Percentiles rank a stretch among this genome's conserved stretches.
Evolutionary conservation across 148 eudicot genomes (phyloP).

Genomic region (Fagopyrum esculentum): DNA sequence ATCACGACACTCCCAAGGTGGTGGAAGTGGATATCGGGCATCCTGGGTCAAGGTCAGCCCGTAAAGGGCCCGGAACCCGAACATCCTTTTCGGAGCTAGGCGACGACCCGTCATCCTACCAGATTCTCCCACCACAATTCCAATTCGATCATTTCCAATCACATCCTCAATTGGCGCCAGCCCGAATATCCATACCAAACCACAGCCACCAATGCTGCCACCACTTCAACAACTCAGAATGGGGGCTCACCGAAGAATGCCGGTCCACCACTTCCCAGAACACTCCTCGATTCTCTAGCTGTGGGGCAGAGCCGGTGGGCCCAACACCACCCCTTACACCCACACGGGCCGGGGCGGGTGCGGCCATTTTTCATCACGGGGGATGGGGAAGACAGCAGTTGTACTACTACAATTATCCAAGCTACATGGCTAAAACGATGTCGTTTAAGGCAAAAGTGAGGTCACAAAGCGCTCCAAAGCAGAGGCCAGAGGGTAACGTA

Average conservation of each 20-base stretch:
- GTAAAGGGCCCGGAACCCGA: constrained; percentile 19
- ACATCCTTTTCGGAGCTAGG: constrained; percentile 29
- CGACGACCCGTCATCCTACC: constrained; percentile 34
- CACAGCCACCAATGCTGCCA: constrained; percentile 16
- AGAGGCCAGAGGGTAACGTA: constrained; percentile 36
- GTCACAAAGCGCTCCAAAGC: constrained; percentile 72
- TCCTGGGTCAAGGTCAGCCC: constrained; percentile 40
- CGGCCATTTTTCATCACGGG: constrained; percentile 10
- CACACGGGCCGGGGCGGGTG: constrained; percentile 21
- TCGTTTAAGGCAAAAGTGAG: constrained; percentile 55
- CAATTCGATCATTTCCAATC: background rate
- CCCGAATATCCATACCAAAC: constrained; percentile 35
- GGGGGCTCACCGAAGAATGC: constrained; percentile 29
- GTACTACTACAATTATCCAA: constrained; percentile 30
- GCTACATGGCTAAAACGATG: constrained; percentile 52
- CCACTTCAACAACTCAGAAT: constrained; percentile 29
- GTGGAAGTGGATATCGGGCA: constrained; percentile 64
- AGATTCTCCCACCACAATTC: constrained; percentile 4
- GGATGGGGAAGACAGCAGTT: constrained; percentile 1
- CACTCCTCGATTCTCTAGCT: constrained; percentile 38
- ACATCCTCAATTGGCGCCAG: constrained; percentile 6
- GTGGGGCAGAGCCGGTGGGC: background rate
- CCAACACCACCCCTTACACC: background rate
- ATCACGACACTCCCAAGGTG: constrained; percentile 56
- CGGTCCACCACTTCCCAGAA: constrained; percentile 60